Evolutionary conservation across 1,284 basidiomycete species (phyloP), one percentile per base, ranked within the genome.

Genomic region (Ustilago crameri): DNA sequence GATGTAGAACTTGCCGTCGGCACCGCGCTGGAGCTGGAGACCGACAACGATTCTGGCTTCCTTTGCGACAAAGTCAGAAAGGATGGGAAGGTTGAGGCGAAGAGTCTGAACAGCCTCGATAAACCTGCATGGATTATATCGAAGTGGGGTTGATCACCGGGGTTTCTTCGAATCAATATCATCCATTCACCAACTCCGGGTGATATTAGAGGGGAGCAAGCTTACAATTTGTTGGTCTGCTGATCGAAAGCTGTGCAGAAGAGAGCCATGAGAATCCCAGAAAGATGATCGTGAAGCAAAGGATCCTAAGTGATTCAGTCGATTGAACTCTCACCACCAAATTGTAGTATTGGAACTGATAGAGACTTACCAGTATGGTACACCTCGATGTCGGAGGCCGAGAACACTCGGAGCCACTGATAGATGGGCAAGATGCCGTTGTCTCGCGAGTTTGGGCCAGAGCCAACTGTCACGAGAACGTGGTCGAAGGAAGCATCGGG

Each of bases 401-500:
- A 81, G 45, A 83, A 75, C 46, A 68, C 59, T 3, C 80, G 60
- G 40, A 81, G 62, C 74, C 76, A 82, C 53, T 83, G 80, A 43
- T 79, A 83, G 48, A 83, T 80, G 27, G 79, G 78, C 44, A 83
- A 43, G 9, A 83, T 24, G 15, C 75, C 78, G 3, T 54, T 73
- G 53, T 83, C 81, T 32, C 81, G 58, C 38, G 76, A 79, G 62
- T 72, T 74, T 34, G 68, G 67, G 10, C 62, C 56, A 18, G 72
- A 70, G 8, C 56, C 18, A 8, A 82, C 80, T n/a, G 75, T 60
- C 47, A 76, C 80, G 52, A 83, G 75, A 2, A 73, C 68, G 44
- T 83, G 81, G 53, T 83, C 80, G 47, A 83, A 82, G 22, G 71
- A 70, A 1, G 79, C 79, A 50, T 82, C 76, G 18, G 75, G 70